Conservation (phyloP, 2,329 filamentous ascomycete genomes). For the Arthrobotrys sinensis region DNA sequence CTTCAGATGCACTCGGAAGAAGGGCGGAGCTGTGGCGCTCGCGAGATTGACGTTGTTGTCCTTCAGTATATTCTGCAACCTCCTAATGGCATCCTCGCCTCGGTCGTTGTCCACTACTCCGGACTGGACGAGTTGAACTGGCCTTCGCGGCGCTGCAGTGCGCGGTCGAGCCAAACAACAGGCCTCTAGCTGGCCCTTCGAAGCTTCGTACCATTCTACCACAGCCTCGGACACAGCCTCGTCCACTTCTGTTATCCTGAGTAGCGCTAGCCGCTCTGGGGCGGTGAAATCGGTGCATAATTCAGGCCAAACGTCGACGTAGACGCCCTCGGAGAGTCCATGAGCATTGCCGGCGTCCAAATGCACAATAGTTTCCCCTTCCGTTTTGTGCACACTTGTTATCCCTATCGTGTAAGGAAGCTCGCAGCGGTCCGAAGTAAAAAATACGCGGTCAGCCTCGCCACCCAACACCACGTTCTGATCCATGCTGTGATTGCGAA, state of each 20-base stretch:
- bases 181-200: too few species aligned
- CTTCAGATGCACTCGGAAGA: constrained; percentile 11
- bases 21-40: too few species aligned
- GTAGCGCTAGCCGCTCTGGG: not conserved
- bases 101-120: too few species aligned
- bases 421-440: not conserved
- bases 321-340: not conserved
- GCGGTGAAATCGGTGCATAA: not conserved
- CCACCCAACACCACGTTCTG: constrained; percentile 20
- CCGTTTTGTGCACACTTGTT: too few species aligned
- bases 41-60: too few species aligned
- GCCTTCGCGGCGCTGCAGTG: too few species aligned
- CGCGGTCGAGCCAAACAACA: too few species aligned
- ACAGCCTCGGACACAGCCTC: not conserved
- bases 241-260: not conserved
- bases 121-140: too few species aligned
- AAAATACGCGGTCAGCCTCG: constrained; percentile 9
- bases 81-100: too few species aligned
- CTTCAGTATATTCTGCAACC: too few species aligned
- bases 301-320: constrained; percentile 11
- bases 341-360: not conserved
- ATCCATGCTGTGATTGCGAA: not conserved
- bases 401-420: too few species aligned
- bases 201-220: too few species aligned
- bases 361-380: not conserved